Conservation (phyloP, 352 stramenopile genomes). For the Pythium sp. region DNA sequence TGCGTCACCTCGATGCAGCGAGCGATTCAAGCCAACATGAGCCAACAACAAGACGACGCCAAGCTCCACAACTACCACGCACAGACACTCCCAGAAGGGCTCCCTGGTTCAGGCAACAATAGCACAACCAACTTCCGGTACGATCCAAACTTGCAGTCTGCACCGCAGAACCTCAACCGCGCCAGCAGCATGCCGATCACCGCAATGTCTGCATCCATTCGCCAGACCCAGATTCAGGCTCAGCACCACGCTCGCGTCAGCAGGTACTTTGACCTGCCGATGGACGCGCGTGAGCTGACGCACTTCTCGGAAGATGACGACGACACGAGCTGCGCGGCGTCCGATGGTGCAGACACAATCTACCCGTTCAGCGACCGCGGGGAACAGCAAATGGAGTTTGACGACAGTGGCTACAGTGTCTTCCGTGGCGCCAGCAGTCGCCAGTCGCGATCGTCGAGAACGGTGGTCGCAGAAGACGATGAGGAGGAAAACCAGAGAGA, state of each 20-base stretch:
- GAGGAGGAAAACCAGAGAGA: slow-evolving; percentile 3
- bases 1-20: slow-evolving; percentile 7
- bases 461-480: not conserved
- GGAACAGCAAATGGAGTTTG: not conserved
- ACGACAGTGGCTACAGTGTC: not conserved
- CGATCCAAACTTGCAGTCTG: not conserved
- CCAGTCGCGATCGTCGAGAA: slow-evolving; percentile 6
- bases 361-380: not conserved
- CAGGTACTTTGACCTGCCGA: slow-evolving; percentile 17
- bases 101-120: not conserved
- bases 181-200: not conserved
- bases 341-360: slow-evolving; percentile 4
- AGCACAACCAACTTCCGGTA: not conserved
- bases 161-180: not conserved
- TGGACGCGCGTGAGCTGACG: slow-evolving; percentile 15
- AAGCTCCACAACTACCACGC: not conserved
- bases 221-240: not conserved
- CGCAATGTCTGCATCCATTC: not conserved
- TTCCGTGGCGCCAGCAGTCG: not conserved
- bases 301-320: slow-evolving; percentile 7
- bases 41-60: not conserved
- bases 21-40: slow-evolving; percentile 4
- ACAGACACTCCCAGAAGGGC: not conserved
- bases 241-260: slow-evolving; percentile 5
- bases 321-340: not conserved